phyloP scores from a whole-genome alignment of 129 eudicot species.

The Chrysanthemum lavandulifolium region DNA sequence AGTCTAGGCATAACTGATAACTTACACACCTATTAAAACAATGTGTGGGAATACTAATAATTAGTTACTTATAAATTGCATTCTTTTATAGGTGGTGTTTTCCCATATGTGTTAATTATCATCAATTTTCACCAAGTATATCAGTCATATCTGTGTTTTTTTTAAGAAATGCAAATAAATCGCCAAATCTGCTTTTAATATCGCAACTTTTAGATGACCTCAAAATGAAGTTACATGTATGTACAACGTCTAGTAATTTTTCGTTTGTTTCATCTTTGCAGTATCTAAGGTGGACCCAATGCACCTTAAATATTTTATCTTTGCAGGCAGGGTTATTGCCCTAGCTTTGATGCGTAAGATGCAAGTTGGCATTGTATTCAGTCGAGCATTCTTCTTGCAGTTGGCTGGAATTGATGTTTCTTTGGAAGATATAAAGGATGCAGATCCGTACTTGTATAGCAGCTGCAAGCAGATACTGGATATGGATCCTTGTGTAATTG shows the following conservation, averaged over 20 bases:
- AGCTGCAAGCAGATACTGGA: conserved; percentile 83
- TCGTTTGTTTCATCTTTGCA: conserved; percentile 36
- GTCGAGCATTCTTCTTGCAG: conserved; percentile 69
- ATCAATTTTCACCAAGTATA: too few species aligned
- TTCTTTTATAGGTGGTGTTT: not conserved
- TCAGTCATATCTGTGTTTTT: too few species aligned
- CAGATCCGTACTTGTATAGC: conserved; percentile 71
- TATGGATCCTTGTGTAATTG: conserved; percentile 76
- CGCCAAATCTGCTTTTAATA: too few species aligned
- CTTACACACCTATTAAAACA: not conserved
- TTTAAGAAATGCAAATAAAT: too few species aligned
- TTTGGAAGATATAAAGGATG: conserved; percentile 69
- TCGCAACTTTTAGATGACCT: too few species aligned
- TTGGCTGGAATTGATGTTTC: conserved; percentile 54
- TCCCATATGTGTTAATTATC: not conserved
- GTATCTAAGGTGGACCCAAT: conserved; percentile 84
- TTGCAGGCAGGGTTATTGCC: conserved; percentile 81
- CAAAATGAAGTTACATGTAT: not conserved
- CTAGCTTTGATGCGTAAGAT: conserved; percentile 85
- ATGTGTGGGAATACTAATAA: not conserved
- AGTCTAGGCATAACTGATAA: not conserved
- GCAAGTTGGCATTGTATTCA: conserved; percentile 78
- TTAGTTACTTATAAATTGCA: not conserved
- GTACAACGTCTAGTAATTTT: not conserved
- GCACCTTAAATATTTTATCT: conserved; percentile 72